These are phyloP conservation scores for Scheffersomyces coipomensis DNA, from an alignment of 805 yeast species.

Conservation along the genomic window DNA sequence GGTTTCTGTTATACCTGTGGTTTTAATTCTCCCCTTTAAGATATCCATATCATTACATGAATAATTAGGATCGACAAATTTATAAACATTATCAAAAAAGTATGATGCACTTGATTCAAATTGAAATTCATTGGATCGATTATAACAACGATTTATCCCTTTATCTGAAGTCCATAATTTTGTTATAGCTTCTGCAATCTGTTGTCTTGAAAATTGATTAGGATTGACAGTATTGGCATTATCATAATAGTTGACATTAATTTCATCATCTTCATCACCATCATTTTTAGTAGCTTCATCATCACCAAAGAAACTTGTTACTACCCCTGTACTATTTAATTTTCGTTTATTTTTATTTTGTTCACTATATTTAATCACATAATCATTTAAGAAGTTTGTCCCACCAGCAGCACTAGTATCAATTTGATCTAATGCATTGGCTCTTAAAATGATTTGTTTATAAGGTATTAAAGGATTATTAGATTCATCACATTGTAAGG, in stretches of 20 bases:
- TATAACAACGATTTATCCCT: constrained; percentile 62
- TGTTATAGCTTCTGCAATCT: constrained; percentile 69
- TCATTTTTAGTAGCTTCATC: constrained; percentile 4
- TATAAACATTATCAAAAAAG: constrained; percentile 71
- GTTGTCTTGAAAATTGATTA: constrained; percentile 31
- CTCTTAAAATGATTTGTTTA: constrained; percentile 51
- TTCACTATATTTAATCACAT: constrained; percentile 60
- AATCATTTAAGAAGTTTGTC: constrained; percentile 57
- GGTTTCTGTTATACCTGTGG: constrained; percentile 93
- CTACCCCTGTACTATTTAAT: constrained; percentile 51
- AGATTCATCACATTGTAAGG: constrained; percentile 62
- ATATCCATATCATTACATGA: constrained; percentile 80
- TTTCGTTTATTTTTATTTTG: constrained; percentile 51
- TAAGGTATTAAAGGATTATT: constrained; percentile 42
- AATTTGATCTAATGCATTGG: constrained; percentile 59
- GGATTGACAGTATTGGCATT: neutral
- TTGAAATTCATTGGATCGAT: constrained; percentile 73
- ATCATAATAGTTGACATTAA: constrained; percentile 7
- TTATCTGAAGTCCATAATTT: constrained; percentile 67
- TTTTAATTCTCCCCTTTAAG: constrained; percentile 85
- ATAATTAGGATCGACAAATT: constrained; percentile 64
- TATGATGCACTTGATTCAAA: constrained; percentile 80
- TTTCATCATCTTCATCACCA: constrained; percentile 3
- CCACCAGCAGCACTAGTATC: constrained; percentile 72
- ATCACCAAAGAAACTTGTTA: constrained; percentile 19